These are phyloP conservation scores for Verbena officinalis DNA, from an alignment of 257 asterid genomes.

Conservation along the genomic window DNA sequence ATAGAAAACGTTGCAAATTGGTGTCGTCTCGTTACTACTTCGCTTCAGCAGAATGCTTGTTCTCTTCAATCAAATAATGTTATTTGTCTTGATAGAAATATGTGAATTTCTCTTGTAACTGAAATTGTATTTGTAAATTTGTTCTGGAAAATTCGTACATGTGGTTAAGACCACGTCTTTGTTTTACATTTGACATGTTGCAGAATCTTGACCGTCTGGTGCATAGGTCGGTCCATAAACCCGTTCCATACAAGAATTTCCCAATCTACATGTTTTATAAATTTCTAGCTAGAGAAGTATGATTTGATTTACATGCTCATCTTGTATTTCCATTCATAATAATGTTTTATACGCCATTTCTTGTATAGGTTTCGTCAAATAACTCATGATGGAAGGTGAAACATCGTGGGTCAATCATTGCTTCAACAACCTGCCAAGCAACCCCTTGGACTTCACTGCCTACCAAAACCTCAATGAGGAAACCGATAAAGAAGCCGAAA, in stretches of 20 bases:
- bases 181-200: too few species aligned
- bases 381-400: constrained; percentile 71
- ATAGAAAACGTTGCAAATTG: too few species aligned
- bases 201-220: too few species aligned
- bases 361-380: constrained; percentile 34
- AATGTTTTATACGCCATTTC: neutral
- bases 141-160: too few species aligned
- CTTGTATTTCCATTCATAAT: neutral
- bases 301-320: neutral
- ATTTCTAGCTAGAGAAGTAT: neutral
- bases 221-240: too few species aligned
- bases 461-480: constrained; percentile 55
- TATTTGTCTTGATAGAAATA: constrained; percentile 1
- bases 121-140: neutral
- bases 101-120: constrained; percentile 1
- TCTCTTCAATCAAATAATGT: neutral
- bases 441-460: constrained; percentile 37
- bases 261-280: neutral
- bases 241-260: too few species aligned
- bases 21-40: too few species aligned
- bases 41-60: too few species aligned
- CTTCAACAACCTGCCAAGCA: constrained; percentile 31
- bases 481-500: constrained; percentile 42
- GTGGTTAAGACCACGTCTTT: too few species aligned
- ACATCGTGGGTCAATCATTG: constrained; percentile 82